Base-by-base conservation (phyloP, 1,284 basidiomycete genomes). In the Thecaphora frezii region DNA sequence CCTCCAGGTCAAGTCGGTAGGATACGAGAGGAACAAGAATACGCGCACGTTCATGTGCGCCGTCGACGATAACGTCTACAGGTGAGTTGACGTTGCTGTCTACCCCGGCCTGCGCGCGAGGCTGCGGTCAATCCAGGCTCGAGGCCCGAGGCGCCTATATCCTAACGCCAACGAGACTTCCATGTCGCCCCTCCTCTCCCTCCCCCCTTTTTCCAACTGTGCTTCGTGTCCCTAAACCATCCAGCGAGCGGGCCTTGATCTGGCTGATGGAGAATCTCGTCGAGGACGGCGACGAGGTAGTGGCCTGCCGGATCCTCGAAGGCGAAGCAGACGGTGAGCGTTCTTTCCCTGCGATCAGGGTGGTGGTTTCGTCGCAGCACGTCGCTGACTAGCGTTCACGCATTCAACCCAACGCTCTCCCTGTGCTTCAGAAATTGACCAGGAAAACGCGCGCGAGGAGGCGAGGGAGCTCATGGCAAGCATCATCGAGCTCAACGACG, bases 1-100 rank as follows among this genome's bases (percentile, higher is more conserved):
- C 4, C 83, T 89, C 5, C 85, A 88, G 76, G 90, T 90, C 25
- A 93, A 93, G 79, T 88, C 86, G 21, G 88, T 88, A 2, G 89
- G 89, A 1, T 97, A 93, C 79, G 82, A 83, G 48, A 85, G 91
- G 22, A 88, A 84, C 4, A 85, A 88, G 25, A 86, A 86, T 59
- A 94, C 93, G 1, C 85, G 94, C 0, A 91, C 91, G 0, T 97
- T 93, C 79, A 84, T 97, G 12, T 93, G 91, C 53, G 93, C 93
- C 0, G 85, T 91, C 1, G 91, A 90, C 46, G 84, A 88, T 0
- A 93, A 97, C 73, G 45, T 58, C 36, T 66, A 52, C 38, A 61
- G 54, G 54, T 56, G 22, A 12, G 57, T 46, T 12, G 24, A 36
- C 30, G 5, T 38, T 19, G 5, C 33, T 12, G 33, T 10, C 10